Base-by-base conservation (phyloP, 805 yeast species). In the Candida taoyuanica region DNA sequence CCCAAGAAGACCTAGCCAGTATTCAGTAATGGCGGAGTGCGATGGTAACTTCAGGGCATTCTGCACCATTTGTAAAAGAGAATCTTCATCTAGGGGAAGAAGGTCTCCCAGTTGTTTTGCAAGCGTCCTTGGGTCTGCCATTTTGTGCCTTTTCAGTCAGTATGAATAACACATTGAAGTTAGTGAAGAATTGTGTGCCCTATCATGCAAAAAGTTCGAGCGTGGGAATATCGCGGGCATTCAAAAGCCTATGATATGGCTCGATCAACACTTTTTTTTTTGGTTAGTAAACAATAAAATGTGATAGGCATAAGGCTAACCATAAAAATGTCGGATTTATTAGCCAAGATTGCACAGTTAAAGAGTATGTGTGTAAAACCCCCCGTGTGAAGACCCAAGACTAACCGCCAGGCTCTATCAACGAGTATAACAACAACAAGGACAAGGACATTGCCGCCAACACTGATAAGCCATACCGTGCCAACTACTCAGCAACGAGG, bases 81-180 rank as follows among this genome's bases (percentile, higher is more conserved):
- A 64, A 7, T 76, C 82, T 13, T 65, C 63, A 44, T 81, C 87
- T 29, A 81, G 56, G 0, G 86, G 86, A 14, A 81, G 49, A 1
- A 78, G 56, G 14, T 64, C 45, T 5, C 29, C 33, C 23, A 59
- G 42, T 16, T 53, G 50, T 13, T 33, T 20, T 1, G 47, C 38
- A 4, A 56, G 35, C 3, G 5, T n/a, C 9, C 27, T 28, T 23
- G 16, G 31, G 18, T 33, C 36, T 3, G 20, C 11, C 34, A 33
- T 30, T 4, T 11, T 37, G 3, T 27, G 19, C 13, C 8, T 25
- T 11, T 9, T 25, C 28, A 9, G 14, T n/a, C 15, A 11, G 12
- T n/a, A 9, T 21, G 9, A 11, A 8, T 21, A 11, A n/a, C n/a
- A n/a, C n/a, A n/a, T n/a, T 21, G 24, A 21, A 21, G 11, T 8